Evolutionary conservation across 2,329 filamentous ascomycete species (phyloP), one percentile per base, ranked within the genome.

Genomic region (Periconia sp.): DNA sequence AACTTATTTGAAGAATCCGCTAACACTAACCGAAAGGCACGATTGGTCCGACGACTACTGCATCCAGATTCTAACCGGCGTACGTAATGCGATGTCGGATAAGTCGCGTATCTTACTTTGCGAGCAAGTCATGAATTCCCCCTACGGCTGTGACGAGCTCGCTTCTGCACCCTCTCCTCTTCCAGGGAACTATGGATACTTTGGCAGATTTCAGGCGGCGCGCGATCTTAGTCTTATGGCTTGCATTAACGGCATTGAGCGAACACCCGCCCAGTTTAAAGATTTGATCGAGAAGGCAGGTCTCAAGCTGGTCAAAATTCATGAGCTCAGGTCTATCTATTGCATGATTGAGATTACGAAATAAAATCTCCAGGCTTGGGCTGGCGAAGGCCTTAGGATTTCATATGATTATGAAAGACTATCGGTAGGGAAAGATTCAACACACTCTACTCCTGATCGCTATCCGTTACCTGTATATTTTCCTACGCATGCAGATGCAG

Each of bases 101-200:
- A 18, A 23, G 11, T 42, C 44, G 44, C 44, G 44, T 11, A 35
- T 46, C 35, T n/a, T 46, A 11, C 27, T 46, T 9, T 35, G 68
- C 46, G 71, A 74, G 40, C 71, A 72, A 50, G 71, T 74, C 13
- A 73, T 74, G 69, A 74, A 73, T 47, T 72, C 69, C 5, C 72
- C 71, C 2, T 47, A 53, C 5, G 72, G 71, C 2, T 63, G 55
- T 35, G 45, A 53, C 1, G 65, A 70, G 42, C 51, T 73, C n/a
- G 48, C 55, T 0, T 47, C 65, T 2, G 72, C 72, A 3, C 71
- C 72, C 1, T 48, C 45, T 9, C 63, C 70, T 1, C 55, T 74
- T n/a, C 70, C 68, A 7, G 69, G 69, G 6, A 74, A 74, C 45
- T 52, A 64, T 49, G 71, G 72, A 5, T 71, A 72, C 50, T 69